Percentiles rank a stretch among this genome's conserved stretches.
phyloP scores from a whole-genome alignment of 2,329 filamentous ascomycete species.

The Fonsecaea pedrosoi region DNA sequence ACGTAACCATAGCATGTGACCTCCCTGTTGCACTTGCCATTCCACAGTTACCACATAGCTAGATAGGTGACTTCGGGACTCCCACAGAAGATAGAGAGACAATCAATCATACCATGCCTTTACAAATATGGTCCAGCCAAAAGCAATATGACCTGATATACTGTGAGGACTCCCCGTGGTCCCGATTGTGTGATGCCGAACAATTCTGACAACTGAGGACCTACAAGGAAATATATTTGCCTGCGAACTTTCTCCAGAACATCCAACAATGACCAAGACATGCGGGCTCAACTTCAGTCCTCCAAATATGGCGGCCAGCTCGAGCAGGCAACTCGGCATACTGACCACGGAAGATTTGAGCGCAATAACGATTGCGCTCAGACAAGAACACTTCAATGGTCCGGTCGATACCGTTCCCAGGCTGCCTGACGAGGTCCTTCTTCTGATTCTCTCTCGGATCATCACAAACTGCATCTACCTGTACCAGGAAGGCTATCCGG shows the following conservation, averaged over 20 bases:
- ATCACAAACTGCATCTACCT: neutral
- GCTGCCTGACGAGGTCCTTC: constrained; percentile 16
- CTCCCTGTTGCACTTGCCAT: no score
- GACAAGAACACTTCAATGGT: neutral
- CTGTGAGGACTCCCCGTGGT: no score
- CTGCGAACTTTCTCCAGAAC: neutral
- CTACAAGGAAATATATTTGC: neutral
- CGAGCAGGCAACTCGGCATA: neutral
- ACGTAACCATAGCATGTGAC: no score
- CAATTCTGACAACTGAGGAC: neutral
- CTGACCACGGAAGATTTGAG: neutral
- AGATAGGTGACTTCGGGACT: no score
- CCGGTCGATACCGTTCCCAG: neutral
- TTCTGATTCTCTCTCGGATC: constrained; percentile 12
- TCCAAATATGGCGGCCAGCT: neutral
- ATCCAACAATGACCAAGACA: neutral
- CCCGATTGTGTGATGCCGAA: neutral
- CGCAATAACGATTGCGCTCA: neutral
- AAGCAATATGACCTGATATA: no score
- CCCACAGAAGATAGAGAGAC: no score
- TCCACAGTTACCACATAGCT: no score
- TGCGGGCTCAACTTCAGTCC: neutral
- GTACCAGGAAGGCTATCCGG: neutral
- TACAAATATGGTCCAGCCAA: no score
- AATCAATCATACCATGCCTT: no score